Base-by-base conservation (phyloP, 2,329 filamentous ascomycete genomes). In the Orbilia quercus region DNA sequence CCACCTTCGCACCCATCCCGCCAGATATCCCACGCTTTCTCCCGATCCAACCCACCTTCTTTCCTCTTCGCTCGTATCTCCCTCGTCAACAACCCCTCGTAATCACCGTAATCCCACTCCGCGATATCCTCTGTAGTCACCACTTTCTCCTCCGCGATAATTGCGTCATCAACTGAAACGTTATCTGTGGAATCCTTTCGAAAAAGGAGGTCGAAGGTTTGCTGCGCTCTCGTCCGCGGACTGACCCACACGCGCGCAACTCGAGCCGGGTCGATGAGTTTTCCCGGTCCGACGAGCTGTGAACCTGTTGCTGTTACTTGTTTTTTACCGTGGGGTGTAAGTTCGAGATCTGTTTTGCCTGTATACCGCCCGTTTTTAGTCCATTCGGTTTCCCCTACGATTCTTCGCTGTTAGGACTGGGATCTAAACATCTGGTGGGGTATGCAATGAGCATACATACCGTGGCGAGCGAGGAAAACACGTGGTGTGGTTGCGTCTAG, bases 1-100 rank as follows among this genome's bases (percentile, higher is more conserved):
- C 83, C 83, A 20, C 80, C 82, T 69, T 84, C 83, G 77, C 84
- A 85, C 1, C 84, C 84, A 79, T 85, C 83, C 23, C 79, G 76
- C 83, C 84, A 85, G 47, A 86, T 85, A 77, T 85, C 82, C 82
- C 84, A 85, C 7, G 79, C 77, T 12, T 76, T 76, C n/a, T 82
- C 80, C n/a, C 55, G 70, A 70, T 84, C 84, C 28, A 85, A 76
- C 0, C 83, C 83, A 16, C 79, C 77, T 77, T 78, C 80, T 74
- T 78, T 80, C 45, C 76, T 81, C 63, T 74, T 71, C 9, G 78
- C 77, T 55, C 81, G 78, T 59, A 85, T 85, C 76, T 85, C 80
- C 7, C 79, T 76, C 0, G 81, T 82, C 47, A 82, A 76, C 44
- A 84, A 76, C 1, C 83, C 84, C 76, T 85, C 84, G 73, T 85